Percentiles rank a stretch among this genome's conserved stretches.
phyloP scores from a whole-genome alignment of 2,329 filamentous ascomycete species.

The Fonsecaea nubica region DNA sequence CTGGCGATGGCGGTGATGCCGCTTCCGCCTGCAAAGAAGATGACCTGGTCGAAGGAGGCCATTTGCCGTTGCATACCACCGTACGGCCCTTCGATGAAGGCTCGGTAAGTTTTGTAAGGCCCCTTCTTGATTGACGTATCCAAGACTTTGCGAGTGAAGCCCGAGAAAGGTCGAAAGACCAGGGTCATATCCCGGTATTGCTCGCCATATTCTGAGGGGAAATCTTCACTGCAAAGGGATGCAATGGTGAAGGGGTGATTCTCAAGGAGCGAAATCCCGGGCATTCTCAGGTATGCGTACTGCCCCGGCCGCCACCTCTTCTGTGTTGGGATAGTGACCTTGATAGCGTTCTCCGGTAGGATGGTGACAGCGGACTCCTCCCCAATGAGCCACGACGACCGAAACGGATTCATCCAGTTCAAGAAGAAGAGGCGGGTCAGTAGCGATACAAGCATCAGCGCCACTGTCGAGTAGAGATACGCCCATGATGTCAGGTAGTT shows the following conservation, averaged over 20 bases:
- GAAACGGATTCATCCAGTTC: conserved; percentile 85
- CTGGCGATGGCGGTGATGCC: conserved; percentile 93
- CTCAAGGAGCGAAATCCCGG: conserved; percentile 85
- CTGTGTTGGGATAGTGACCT: conserved; percentile 91
- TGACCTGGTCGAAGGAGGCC: conserved; percentile 89
- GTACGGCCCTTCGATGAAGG: conserved; percentile 92
- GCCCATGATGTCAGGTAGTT: conserved; percentile 90
- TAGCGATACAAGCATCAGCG: conserved; percentile 79
- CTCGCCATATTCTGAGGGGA: conserved; percentile 88
- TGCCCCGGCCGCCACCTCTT: conserved; percentile 93
- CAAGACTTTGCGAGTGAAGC: conserved; percentile 86
- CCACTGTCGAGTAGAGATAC: conserved; percentile 82
- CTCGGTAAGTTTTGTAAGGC: conserved; percentile 88
- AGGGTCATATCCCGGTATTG: conserved; percentile 86
- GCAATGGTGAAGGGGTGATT: conserved; percentile 97
- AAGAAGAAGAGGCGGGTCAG: conserved; percentile 78
- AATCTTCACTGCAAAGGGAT: conserved; percentile 89
- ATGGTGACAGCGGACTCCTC: conserved; percentile 90
- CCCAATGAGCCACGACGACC: conserved; percentile 81
- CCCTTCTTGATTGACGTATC: conserved; percentile 82
- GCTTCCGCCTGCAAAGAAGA: conserved; percentile 91
- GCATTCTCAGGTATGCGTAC: conserved; percentile 93
- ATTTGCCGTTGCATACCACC: conserved; percentile 91
- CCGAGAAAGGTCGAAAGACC: conserved; percentile 88
- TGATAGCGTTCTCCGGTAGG: conserved; percentile 92